Percentiles rank a stretch among this genome's conserved stretches.
These are phyloP conservation scores for Magnusiomyces sp. DNA, from an alignment of 1,139 yeast genomes.

Conservation along the genomic window DNA sequence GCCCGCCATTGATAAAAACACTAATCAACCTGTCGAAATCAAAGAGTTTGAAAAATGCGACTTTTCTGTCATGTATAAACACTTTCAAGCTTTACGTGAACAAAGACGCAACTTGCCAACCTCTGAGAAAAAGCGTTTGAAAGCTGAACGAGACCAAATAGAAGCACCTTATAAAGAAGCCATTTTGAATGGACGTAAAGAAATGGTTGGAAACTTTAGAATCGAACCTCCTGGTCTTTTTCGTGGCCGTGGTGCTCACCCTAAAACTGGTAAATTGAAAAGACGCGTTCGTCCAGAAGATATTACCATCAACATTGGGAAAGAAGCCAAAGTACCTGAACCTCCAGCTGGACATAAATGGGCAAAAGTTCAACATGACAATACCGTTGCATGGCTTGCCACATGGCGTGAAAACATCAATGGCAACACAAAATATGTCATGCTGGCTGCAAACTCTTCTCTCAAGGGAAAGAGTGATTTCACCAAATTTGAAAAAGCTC, in stretches of 20 bases:
- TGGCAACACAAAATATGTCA: conserved; percentile 74
- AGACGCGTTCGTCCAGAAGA: conserved; percentile 79
- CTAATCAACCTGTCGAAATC: conserved; percentile 38
- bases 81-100: conserved; percentile 63
- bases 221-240: conserved; percentile 95
- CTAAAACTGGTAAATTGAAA: conserved; percentile 77
- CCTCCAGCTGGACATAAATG: conserved; percentile 86
- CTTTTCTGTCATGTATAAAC: conserved; percentile 62
- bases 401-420: conserved; percentile 95
- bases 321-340: conserved; percentile 61
- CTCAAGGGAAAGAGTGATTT: conserved; percentile 85
- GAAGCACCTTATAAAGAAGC: conserved; percentile 84
- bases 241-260: conserved; percentile 96
- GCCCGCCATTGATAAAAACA: conserved; percentile 33
- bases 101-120: conserved; percentile 59
- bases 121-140: conserved; percentile 65
- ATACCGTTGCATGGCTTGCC: conserved; percentile 91
- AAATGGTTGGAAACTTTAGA: conserved; percentile 86
- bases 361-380: conserved; percentile 86
- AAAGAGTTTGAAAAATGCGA: conserved; percentile 63
- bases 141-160: conserved; percentile 59
- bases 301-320: conserved; percentile 73
- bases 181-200: conserved; percentile 75
- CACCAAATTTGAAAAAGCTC: conserved; percentile 88
- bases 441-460: conserved; percentile 87